A percentile compares a stretch with the other conserved stretches of the same genome.
Evolutionary conservation across 371 early-diverging fungal species (phyloP).

Genomic region (Actinomortierella wolfii): DNA sequence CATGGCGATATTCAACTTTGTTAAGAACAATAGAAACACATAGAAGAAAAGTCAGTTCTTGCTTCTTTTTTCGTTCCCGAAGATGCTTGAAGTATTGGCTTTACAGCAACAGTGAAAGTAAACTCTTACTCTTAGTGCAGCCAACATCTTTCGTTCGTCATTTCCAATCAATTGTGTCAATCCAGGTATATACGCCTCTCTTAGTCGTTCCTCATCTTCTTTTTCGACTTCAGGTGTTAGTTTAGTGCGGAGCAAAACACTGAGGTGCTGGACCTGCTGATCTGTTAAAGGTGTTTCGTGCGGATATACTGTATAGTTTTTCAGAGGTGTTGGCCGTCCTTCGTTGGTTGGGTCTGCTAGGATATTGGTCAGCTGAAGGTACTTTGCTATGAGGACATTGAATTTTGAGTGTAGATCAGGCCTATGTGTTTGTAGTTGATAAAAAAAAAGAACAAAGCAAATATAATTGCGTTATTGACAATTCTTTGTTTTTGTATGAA

Average conservation of each 20-base stretch:
- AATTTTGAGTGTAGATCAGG: constrained; percentile 43
- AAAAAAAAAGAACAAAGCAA: too few species aligned
- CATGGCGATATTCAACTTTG: constrained; percentile 13
- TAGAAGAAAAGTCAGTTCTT: not conserved
- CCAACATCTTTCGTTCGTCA: constrained; percentile 29
- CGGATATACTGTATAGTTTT: constrained; percentile 37
- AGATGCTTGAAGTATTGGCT: not conserved
- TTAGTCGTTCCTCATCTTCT: constrained; percentile 33
- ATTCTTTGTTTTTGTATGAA: not conserved
- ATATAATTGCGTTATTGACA: too few species aligned
- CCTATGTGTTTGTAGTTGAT: constrained; percentile 5
- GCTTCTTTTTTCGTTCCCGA: not conserved
- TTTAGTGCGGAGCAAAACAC: constrained; percentile 37
- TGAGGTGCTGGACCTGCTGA: constrained; percentile 36
- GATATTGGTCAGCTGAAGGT: constrained; percentile 39
- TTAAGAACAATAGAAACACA: not conserved
- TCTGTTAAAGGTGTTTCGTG: constrained; percentile 30
- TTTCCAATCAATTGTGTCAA: not conserved
- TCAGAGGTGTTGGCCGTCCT: constrained; percentile 11
- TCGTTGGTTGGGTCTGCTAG: constrained; percentile 26
- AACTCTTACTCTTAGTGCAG: constrained; percentile 28
- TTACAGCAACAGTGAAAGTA: too few species aligned
- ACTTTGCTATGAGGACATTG: constrained; percentile 42
- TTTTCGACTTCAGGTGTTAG: constrained; percentile 37
- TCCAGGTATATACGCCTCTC: constrained; percentile 8